phyloP scores from a whole-genome alignment of 306 rosid genomes.

The Erythrophleum fordii region DNA sequence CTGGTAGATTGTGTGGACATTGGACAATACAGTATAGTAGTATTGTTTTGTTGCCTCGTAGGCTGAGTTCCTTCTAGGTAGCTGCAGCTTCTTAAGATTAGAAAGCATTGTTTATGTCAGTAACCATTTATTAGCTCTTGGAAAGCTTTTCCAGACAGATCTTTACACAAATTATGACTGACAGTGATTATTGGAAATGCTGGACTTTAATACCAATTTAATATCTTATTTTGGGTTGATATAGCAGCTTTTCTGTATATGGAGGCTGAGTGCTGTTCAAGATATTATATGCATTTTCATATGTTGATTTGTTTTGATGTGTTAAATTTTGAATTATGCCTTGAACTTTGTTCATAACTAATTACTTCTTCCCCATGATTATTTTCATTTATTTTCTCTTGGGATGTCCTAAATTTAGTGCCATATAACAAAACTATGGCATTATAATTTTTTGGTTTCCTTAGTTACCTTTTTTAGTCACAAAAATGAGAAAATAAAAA shows the following conservation, averaged over 20 bases:
- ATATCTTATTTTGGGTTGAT: not conserved
- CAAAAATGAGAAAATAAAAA: not conserved
- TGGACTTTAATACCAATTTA: not conserved
- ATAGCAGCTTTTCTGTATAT: not conserved
- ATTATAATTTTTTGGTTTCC: not conserved
- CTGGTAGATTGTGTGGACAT: not conserved
- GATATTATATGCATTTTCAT: not conserved
- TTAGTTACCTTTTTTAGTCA: not conserved
- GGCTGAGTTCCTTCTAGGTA: not conserved
- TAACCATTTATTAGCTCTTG: not conserved
- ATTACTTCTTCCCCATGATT: not conserved
- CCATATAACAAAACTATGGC: not conserved
- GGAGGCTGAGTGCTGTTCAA: not conserved
- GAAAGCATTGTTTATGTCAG: not conserved
- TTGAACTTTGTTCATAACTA: conserved; percentile 10
- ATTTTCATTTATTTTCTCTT: conserved; percentile 1
- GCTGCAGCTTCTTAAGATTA: not conserved
- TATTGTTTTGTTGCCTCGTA: conserved; percentile 22
- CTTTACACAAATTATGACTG: not conserved
- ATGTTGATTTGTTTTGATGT: not conserved
- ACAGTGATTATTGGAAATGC: not conserved
- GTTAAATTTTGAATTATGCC: not conserved
- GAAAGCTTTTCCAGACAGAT: conserved; percentile 12
- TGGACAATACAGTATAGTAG: not conserved
- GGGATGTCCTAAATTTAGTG: conserved; percentile 4